Percentiles rank a stretch among this genome's conserved stretches.
phyloP scores from a whole-genome alignment of 1,139 yeast genomes.

The Saccharomyces hybrid region DNA sequence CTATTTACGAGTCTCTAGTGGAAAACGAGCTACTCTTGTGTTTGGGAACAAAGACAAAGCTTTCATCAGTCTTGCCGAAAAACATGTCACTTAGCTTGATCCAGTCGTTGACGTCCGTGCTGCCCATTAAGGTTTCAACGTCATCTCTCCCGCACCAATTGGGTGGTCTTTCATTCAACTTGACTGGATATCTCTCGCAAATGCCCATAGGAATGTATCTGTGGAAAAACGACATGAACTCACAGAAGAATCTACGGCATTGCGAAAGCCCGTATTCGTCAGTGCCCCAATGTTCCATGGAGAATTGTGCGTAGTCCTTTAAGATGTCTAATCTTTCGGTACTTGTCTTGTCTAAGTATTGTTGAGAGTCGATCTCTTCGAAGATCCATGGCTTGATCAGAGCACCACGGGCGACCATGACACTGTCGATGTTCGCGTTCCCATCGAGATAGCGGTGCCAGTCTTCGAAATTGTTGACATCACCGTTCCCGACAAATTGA shows the following conservation, averaged over 20 bases:
- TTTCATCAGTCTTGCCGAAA: slow-evolving; percentile 72
- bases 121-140: slow-evolving; percentile 79
- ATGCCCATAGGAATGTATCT: slow-evolving; percentile 92
- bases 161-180: slow-evolving; percentile 88
- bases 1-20: not conserved
- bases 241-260: slow-evolving; percentile 88
- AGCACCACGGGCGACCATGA: slow-evolving; percentile 97
- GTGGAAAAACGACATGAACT: slow-evolving; percentile 87
- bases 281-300: slow-evolving; percentile 95
- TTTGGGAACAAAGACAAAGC: slow-evolving; percentile 78
- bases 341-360: slow-evolving; percentile 85
- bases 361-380: slow-evolving; percentile 86
- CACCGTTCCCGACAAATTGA: slow-evolving; percentile 88
- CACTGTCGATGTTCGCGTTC: slow-evolving; percentile 69
- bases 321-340: slow-evolving; percentile 76
- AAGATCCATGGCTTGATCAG: slow-evolving; percentile 97
- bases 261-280: slow-evolving; percentile 89
- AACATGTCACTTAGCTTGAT: slow-evolving; percentile 94
- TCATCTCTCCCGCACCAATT: slow-evolving; percentile 93
- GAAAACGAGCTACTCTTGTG: slow-evolving; percentile 83
- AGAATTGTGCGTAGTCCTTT: slow-evolving; percentile 61
- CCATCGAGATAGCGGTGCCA: slow-evolving; percentile 73
- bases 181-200: slow-evolving; percentile 80
- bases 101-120: slow-evolving; percentile 87
- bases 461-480: slow-evolving; percentile 76